phyloP scores from a whole-genome alignment of 768 basidiomycete genomes.

The Glaciozyma martinii region DNA sequence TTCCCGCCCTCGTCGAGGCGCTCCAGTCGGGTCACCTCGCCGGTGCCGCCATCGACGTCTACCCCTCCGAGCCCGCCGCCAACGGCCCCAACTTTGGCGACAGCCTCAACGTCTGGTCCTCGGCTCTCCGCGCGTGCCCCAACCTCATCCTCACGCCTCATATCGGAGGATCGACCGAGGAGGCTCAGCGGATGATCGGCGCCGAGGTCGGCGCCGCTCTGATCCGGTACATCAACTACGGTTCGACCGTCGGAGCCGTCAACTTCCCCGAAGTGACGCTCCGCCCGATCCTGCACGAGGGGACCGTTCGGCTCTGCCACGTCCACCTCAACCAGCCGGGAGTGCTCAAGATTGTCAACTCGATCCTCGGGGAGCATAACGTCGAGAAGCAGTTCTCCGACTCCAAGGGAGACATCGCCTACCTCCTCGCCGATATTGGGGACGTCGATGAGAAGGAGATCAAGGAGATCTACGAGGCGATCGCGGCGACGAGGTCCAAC shows the following conservation, averaged over 20 bases:
- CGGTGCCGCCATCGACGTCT: constrained; percentile 88
- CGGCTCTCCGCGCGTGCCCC: constrained; percentile 59
- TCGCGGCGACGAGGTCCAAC: constrained; percentile 25
- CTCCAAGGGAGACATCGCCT: constrained; percentile 82
- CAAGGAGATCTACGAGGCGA: constrained; percentile 57
- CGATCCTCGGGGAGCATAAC: constrained; percentile 86
- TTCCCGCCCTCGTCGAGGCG: constrained; percentile 74
- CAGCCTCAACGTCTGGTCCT: constrained; percentile 75
- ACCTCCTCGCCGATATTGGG: constrained; percentile 94
- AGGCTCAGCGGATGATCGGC: constrained; percentile 95
- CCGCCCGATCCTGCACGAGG: constrained; percentile 78
- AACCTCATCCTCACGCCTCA: constrained; percentile 97
- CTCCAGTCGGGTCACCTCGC: constrained; percentile 80
- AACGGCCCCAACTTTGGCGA: constrained; percentile 85
- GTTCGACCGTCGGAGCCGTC: constrained; percentile 82
- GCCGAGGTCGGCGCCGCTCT: constrained; percentile 83
- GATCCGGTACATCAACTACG: constrained; percentile 81
- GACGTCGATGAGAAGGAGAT: constrained; percentile 75
- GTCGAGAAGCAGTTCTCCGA: constrained; percentile 96
- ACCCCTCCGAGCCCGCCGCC: constrained; percentile 80
- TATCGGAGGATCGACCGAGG: constrained; percentile 97
- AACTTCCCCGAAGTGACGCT: constrained; percentile 99
- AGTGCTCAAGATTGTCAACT: constrained; percentile 90
- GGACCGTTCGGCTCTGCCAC: constrained; percentile 79
- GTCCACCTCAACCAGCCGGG: constrained; percentile 89